These are phyloP conservation scores for Trametes cubensis DNA, from an alignment of 768 basidiomycete species.

Conservation along the genomic window DNA sequence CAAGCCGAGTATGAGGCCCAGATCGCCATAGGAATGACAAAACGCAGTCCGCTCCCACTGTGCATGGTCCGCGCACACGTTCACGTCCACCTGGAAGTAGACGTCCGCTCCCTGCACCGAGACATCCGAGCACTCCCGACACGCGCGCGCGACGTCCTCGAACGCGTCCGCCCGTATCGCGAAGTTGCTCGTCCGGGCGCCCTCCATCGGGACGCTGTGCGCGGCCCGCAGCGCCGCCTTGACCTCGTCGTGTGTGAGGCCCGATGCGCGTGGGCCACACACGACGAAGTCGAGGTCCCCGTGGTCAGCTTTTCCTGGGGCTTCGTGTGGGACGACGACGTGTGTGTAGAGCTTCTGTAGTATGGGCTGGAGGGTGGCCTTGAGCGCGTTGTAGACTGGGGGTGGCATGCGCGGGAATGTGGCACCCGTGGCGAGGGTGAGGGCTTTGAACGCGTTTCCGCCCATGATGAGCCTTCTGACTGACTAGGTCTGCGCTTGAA, in stretches of 20 bases:
- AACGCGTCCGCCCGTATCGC: slow-evolving; percentile 50
- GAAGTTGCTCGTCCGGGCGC: slow-evolving; percentile 64
- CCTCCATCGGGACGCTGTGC: slow-evolving; percentile 49
- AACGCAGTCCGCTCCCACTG: slow-evolving; percentile 56
- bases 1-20: slow-evolving; percentile 69
- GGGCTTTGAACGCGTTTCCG: slow-evolving; percentile 63
- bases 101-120: slow-evolving; percentile 28
- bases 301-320: slow-evolving; percentile 64
- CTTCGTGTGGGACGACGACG: slow-evolving; percentile 61
- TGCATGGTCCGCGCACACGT: slow-evolving; percentile 53
- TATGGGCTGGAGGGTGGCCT: slow-evolving; percentile 44
- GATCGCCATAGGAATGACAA: slow-evolving; percentile 68
- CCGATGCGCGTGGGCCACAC: slow-evolving; percentile 40
- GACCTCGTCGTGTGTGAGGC: slow-evolving; percentile 26
- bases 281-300: slow-evolving; percentile 76
- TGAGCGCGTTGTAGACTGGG: slow-evolving; percentile 52
- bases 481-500: too few species aligned
- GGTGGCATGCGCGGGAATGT: slow-evolving; percentile 68
- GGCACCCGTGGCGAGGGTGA: slow-evolving; percentile 37
- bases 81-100: slow-evolving; percentile 62
- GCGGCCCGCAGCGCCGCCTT: slow-evolving; percentile 50
- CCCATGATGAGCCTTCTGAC: slow-evolving; percentile 51
- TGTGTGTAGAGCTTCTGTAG: slow-evolving; percentile 50
- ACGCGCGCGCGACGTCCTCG: slow-evolving; percentile 42
- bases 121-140: slow-evolving; percentile 32